phyloP scores from a whole-genome alignment of 768 basidiomycete genomes.

The Lepiota venenata region DNA sequence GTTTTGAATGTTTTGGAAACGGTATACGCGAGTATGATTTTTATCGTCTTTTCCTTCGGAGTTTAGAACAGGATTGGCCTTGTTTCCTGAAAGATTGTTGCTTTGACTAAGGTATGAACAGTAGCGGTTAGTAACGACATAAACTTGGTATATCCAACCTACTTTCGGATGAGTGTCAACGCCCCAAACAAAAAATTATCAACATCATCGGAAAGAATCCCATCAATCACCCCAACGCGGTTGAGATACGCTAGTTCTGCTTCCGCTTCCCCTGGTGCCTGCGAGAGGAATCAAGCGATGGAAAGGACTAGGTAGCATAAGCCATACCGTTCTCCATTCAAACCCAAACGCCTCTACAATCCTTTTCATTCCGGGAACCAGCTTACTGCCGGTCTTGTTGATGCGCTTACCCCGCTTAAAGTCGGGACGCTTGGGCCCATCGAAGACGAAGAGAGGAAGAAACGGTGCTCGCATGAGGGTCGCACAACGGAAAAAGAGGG shows the following conservation, averaged over 20 bases:
- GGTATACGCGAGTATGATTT: conserved; percentile 55
- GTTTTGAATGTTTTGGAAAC: conserved; percentile 32
- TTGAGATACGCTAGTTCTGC: conserved; percentile 91
- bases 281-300: conserved; percentile 22
- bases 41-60: conserved; percentile 71
- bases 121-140: neutral
- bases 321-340: conserved; percentile 63
- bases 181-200: conserved; percentile 93
- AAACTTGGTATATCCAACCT: conserved; percentile 20
- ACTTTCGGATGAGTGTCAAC: conserved; percentile 82
- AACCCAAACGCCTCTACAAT: conserved; percentile 81
- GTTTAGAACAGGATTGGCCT: conserved; percentile 58
- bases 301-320: neutral
- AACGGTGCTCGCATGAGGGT: conserved; percentile 75
- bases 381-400: conserved; percentile 56
- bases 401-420: conserved; percentile 78
- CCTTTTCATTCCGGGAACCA: conserved; percentile 72
- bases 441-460: conserved; percentile 88
- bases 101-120: conserved; percentile 48
- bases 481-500: conserved; percentile 81
- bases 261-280: conserved; percentile 95
- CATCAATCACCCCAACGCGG: conserved; percentile 78
- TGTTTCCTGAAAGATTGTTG: conserved; percentile 70
- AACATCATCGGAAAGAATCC: conserved; percentile 88
- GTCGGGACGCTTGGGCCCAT: conserved; percentile 81